Evolutionary conservation across 345 rosid genomes (phyloP), one percentile per base, ranked within the genome.

Genomic region (Physaria fendleri): DNA sequence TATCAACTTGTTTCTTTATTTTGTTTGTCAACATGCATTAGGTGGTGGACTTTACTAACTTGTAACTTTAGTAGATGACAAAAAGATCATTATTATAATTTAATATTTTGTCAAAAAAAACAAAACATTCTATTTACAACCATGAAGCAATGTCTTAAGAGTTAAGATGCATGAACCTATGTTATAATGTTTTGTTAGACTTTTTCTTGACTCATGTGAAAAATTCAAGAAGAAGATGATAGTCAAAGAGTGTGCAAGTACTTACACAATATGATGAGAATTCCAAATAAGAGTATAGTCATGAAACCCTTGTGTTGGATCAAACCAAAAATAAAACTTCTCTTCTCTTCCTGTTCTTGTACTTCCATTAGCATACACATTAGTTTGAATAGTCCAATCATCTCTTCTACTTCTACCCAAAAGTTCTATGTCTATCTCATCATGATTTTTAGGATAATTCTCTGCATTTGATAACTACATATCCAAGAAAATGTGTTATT

Each of bases 241-340:
- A 51, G 12, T n/a, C 29, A 58, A n/a, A 2, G 48, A 24, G 56
- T 44, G 33, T 30, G 24, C n/a, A n/a, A n/a, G n/a, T n/a, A 20
- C 79, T 75, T 88, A 91, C 96, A 92, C 82, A 16, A 62, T 71
- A 43, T 92, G 98, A 65, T 88, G 93, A 27, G 62, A 59, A 81
- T 88, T 88, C 96, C 96, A 92, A 47, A 88, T 75, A 67, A 92
- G 84, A 73, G 81, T 84, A 74, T 92, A 88, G 45, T 80, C 66
- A 20, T 88, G 98, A 79, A 84, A 68, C 50, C 78, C 60, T 55
- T 76, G 77, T 0, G 95, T 80, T 38, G 96, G 96, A 66, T 92
- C 93, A 68, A 92, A 92, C 96, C 98, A 88, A 60, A 84, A 80
- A 62, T 92, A 82, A 67, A 88, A 92, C 23, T 84, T 88, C 76